phyloP scores from a whole-genome alignment of 2,329 filamentous ascomycete species.

The Alternaria gansuensis region DNA sequence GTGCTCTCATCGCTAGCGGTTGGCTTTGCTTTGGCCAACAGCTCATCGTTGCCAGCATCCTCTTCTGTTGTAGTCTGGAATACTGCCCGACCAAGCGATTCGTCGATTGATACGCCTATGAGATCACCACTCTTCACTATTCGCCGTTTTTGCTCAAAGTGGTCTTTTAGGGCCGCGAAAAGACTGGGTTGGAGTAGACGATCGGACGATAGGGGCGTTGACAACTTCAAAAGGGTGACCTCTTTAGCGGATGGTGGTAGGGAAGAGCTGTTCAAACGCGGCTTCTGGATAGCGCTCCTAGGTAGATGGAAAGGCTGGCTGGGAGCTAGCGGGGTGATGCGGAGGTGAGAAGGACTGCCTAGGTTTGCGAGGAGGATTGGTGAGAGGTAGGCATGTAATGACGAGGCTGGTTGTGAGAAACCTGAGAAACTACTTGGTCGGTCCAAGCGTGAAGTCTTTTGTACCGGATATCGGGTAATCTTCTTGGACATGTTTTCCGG shows the following conservation, averaged over 20 bases:
- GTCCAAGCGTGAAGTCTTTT: conserved; percentile 49
- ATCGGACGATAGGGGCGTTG: conserved; percentile 88
- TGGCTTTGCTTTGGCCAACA: conserved; percentile 60
- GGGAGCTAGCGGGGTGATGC: conserved; percentile 73
- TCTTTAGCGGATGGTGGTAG: conserved; percentile 73
- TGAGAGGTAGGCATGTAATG: conserved; percentile 72
- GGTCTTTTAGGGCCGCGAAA: conserved; percentile 83
- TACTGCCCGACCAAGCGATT: conserved; percentile 80
- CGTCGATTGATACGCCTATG: conserved; percentile 88
- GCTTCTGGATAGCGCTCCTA: conserved; percentile 53
- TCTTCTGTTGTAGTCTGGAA: conserved; percentile 79
- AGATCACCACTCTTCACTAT: conserved; percentile 88
- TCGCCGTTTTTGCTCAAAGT: conserved; percentile 84
- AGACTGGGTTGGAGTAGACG: conserved; percentile 84
- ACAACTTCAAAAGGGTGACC: conserved; percentile 86
- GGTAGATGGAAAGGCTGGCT: conserved; percentile 54
- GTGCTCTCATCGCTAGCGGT: conserved; percentile 33
- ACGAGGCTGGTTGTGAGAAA: conserved; percentile 37
- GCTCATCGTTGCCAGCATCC: conserved; percentile 65
- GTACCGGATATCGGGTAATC: conserved; percentile 63
- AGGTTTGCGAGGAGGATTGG: conserved; percentile 89
- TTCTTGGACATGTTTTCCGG: conserved; percentile 73
- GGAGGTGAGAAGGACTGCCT: conserved; percentile 78
- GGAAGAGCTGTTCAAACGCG: conserved; percentile 56
- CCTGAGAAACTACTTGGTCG: conserved; percentile 61